Conservation (phyloP, 495 filamentous ascomycete genomes). For the Penicillium bovifimosum region DNA sequence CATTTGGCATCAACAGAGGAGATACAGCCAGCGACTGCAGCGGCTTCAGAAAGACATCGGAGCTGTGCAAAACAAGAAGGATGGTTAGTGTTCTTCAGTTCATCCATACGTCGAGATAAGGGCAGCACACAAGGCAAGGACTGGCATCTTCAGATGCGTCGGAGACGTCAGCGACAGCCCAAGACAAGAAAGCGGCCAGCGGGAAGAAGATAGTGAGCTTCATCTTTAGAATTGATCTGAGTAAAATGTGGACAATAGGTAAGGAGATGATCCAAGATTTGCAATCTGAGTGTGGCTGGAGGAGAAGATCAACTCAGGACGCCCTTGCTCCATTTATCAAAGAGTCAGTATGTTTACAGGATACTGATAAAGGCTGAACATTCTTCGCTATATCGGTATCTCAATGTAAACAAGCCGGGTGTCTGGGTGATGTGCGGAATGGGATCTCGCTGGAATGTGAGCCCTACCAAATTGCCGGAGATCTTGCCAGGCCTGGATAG, state of each 20-base stretch:
- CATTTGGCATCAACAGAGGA: slow-evolving; percentile 13
- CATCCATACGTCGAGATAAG: not conserved
- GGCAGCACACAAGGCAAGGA: slow-evolving; percentile 14
- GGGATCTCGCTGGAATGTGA: slow-evolving; percentile 2
- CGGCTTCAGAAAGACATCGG: slow-evolving; percentile 14
- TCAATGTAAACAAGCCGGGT: not conserved
- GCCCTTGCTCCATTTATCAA: slow-evolving; percentile 1
- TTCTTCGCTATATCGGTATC: not conserved
- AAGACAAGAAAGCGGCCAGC: slow-evolving; percentile 21
- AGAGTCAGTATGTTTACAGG: not conserved
- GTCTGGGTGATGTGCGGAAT: slow-evolving; percentile 1
- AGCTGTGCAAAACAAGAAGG: not conserved
- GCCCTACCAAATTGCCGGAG: not conserved
- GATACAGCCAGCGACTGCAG: slow-evolving; percentile 15
- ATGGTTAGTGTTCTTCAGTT: slow-evolving; percentile 3
- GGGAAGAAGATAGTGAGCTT: slow-evolving; percentile 26
- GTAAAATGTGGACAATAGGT: not conserved
- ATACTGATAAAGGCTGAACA: not conserved
- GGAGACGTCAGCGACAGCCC: slow-evolving; percentile 13
- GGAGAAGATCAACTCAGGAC: not conserved
- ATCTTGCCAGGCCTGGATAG: not conserved
- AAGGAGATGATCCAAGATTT: not conserved
- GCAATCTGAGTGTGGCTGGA: not conserved
- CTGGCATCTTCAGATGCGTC: slow-evolving; percentile 1
- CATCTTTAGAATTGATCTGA: slow-evolving; percentile 14